Evolutionary conservation across 1,284 basidiomycete species (phyloP).

Genomic region (Moesziomyces parantarcticus): DNA sequence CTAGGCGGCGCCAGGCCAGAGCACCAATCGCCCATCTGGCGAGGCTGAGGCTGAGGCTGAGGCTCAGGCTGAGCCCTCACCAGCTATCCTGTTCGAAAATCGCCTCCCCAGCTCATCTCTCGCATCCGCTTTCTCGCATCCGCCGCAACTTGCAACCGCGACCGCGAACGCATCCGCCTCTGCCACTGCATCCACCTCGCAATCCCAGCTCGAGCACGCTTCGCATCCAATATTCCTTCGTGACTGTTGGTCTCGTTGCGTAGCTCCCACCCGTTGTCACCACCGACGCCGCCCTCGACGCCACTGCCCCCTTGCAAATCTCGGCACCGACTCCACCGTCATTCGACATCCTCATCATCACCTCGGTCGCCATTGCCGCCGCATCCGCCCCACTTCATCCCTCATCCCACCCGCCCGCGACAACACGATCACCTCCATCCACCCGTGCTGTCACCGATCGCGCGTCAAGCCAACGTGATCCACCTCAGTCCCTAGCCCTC

Average conservation of each 20-base stretch:
- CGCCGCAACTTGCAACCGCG: constrained; percentile 16
- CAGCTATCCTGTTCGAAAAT: constrained; percentile 9
- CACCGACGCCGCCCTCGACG: constrained; percentile 11
- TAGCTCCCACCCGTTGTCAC: constrained; percentile 6
- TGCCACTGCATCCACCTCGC: constrained; percentile 25
- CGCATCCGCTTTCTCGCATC: not conserved
- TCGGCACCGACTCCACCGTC: constrained; percentile 14
- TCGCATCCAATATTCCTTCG: constrained; percentile 24
- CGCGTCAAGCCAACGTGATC: too few species aligned
- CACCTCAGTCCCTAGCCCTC: too few species aligned
- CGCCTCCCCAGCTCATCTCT: not conserved
- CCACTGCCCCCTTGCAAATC: constrained; percentile 13
- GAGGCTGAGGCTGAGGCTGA: too few species aligned
- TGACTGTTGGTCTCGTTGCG: constrained; percentile 20
- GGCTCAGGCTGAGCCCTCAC: too few species aligned
- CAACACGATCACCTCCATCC: too few species aligned
- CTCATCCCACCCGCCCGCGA: not conserved
- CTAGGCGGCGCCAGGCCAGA: constrained; percentile 15
- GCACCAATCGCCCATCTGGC: too few species aligned
- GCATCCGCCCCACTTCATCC: not conserved
- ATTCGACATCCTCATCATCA: constrained; percentile 5
- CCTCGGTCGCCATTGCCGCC: not conserved
- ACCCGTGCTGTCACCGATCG: too few species aligned
- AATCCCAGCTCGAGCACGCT: constrained; percentile 9
- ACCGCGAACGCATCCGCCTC: constrained; percentile 1